These are phyloP conservation scores for Globisporangium cystogenes DNA, from an alignment of 352 stramenopile species.

Conservation along the genomic window DNA sequence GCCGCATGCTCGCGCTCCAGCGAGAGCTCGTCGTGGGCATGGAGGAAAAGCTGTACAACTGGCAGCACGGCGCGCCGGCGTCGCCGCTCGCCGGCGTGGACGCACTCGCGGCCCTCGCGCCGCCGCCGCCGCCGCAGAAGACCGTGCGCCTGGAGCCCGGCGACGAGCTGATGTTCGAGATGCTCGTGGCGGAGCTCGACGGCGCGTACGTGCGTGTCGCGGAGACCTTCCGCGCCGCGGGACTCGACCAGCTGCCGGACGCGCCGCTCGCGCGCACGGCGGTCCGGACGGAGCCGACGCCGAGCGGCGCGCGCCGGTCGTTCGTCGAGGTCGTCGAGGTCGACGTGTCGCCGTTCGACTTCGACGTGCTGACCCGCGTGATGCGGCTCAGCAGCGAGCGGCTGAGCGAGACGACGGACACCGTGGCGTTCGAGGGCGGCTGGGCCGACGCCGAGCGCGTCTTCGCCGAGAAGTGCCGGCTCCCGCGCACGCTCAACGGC, in stretches of 20 bases:
- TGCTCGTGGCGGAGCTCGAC: constrained; percentile 11
- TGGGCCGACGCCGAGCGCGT: constrained; percentile 3
- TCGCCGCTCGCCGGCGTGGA: not conserved
- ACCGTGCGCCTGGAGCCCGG: constrained; percentile 5
- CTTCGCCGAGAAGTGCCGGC: constrained; percentile 3
- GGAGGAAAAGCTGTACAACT: constrained; percentile 8
- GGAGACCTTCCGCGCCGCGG: not conserved
- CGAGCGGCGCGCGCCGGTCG: not conserved
- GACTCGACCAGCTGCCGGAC: not conserved
- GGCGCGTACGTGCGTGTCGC: constrained; percentile 1
- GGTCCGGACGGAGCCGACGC: not conserved
- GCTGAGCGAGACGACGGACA: not conserved
- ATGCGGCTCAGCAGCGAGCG: not conserved
- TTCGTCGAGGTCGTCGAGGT: not conserved
- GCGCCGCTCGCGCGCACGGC: not conserved
- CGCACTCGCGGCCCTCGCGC: not conserved
- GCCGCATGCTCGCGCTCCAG: constrained; percentile 6
- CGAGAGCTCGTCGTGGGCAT: constrained; percentile 4
- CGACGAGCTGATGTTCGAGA: constrained; percentile 10
- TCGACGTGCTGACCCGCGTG: not conserved
- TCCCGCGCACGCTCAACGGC: constrained; percentile 1
- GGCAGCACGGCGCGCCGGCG: constrained; percentile 1
- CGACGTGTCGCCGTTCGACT: constrained; percentile 1
- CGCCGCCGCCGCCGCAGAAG: too few species aligned
- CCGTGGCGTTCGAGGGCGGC: not conserved